Evolutionary conservation across 805 yeast genomes (phyloP).

Genomic region (Candida gorgasii): DNA sequence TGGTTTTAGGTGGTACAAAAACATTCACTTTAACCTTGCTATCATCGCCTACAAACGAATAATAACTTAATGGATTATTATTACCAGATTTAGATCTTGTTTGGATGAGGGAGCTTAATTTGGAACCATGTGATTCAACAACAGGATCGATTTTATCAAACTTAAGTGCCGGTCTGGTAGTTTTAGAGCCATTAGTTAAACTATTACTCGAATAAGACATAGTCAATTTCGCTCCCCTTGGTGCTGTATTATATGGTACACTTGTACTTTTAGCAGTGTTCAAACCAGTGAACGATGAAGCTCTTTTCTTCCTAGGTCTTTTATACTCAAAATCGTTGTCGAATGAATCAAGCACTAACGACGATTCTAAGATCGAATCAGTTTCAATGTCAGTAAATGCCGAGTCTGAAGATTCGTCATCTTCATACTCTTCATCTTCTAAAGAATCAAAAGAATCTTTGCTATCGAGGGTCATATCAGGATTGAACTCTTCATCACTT

Average conservation of each 20-base stretch:
- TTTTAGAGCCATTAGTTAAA: background rate
- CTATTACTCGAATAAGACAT: constrained; percentile 8
- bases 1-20: constrained; percentile 34
- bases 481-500: constrained; percentile 1
- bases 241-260: constrained; percentile 3
- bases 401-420: constrained; percentile 35
- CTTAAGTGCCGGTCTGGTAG: constrained; percentile 9
- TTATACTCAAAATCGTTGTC: constrained; percentile 10
- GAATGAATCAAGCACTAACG: constrained; percentile 26
- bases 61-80: constrained; percentile 47
- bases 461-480: constrained; percentile 14
- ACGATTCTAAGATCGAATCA: constrained; percentile 34
- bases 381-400: constrained; percentile 46
- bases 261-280: constrained; percentile 2
- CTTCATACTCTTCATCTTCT: constrained; percentile 29
- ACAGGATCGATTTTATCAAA: constrained; percentile 24
- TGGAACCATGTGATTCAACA: constrained; percentile 25
- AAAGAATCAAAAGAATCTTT: constrained; percentile 18
- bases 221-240: constrained; percentile 2
- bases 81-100: constrained; percentile 34
- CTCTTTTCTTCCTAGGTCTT: constrained; percentile 11
- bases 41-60: constrained; percentile 24
- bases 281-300: constrained; percentile 7
- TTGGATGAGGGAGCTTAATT: constrained; percentile 46
- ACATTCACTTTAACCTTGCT: constrained; percentile 16